Conservation (phyloP, 1,139 yeast genomes). For the Sugiyamaella neomexicana region DNA sequence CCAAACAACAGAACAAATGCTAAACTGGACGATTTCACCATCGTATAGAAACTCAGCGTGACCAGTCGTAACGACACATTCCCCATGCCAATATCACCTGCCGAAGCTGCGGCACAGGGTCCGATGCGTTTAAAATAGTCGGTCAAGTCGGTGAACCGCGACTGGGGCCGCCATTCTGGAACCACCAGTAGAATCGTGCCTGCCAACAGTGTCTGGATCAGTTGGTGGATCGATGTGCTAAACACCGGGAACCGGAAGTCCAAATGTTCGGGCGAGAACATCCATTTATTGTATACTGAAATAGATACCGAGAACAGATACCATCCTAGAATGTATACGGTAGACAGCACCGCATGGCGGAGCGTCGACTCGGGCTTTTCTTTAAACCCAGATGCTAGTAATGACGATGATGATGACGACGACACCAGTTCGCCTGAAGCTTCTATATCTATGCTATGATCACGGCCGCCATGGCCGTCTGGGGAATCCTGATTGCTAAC, state of each 20-base stretch:
- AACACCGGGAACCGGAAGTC: slow-evolving; percentile 80
- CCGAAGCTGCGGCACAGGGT: slow-evolving; percentile 86
- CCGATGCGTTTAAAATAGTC: slow-evolving; percentile 51
- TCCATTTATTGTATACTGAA: slow-evolving; percentile 95
- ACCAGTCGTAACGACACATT: slow-evolving; percentile 79
- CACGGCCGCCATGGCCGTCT: neutral
- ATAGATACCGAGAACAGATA: slow-evolving; percentile 61
- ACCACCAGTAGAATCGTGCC: slow-evolving; percentile 14
- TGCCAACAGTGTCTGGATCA: slow-evolving; percentile 50
- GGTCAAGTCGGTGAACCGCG: slow-evolving; percentile 16
- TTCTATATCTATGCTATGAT: neutral
- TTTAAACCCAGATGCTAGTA: too few relatives aligned
- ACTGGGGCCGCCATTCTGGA: slow-evolving; percentile 14
- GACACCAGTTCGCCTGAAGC: slow-evolving; percentile 3
- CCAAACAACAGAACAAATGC: slow-evolving; percentile 89
- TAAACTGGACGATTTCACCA: slow-evolving; percentile 82
- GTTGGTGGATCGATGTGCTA: slow-evolving; percentile 82
- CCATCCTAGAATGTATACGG: slow-evolving; percentile 38
- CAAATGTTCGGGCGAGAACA: slow-evolving; percentile 75
- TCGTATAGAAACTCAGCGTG: slow-evolving; percentile 84
- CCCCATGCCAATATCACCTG: slow-evolving; percentile 92
- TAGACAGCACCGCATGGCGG: slow-evolving; percentile 15
- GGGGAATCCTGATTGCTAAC: neutral
- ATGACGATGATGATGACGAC: neutral
- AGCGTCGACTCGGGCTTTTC: slow-evolving; percentile 10